Conservation (phyloP, 2,329 filamentous ascomycete species). For the Paraphoma chrysanthemicola region DNA sequence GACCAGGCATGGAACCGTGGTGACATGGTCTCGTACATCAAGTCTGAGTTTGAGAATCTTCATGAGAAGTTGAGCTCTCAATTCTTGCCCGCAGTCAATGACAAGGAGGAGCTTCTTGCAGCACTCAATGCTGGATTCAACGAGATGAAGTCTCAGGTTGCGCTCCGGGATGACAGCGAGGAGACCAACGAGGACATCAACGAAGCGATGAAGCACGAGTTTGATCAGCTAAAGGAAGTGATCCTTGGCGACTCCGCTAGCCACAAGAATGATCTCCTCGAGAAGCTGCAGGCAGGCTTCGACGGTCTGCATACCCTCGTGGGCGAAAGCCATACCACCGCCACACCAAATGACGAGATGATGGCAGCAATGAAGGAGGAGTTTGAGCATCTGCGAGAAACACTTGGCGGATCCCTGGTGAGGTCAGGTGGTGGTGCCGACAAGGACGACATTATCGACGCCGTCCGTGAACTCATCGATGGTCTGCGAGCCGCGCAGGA, state of each 20-base stretch:
- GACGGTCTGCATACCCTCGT: constrained; percentile 57
- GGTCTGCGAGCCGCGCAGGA: constrained; percentile 52
- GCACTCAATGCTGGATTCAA: constrained; percentile 50
- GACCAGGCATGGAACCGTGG: constrained; percentile 50
- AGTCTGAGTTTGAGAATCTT: constrained; percentile 66
- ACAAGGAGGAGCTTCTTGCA: constrained; percentile 49
- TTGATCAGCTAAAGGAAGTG: constrained; percentile 80
- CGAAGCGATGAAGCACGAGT: constrained; percentile 79
- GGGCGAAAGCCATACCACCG: constrained; percentile 37
- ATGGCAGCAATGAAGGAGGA: constrained; percentile 63
- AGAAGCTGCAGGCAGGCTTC: constrained; percentile 62
- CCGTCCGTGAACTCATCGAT: constrained; percentile 61
- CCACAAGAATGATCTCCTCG: constrained; percentile 68
- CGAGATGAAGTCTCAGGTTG: constrained; percentile 51
- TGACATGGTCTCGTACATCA: constrained; percentile 60
- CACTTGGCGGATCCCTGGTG: constrained; percentile 60
- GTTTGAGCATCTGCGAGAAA: constrained; percentile 67
- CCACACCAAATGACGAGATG: constrained; percentile 52
- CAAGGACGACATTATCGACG: constrained; percentile 74
- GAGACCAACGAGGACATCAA: constrained; percentile 58
- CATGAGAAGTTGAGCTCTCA: constrained; percentile 64
- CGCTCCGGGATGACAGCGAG: constrained; percentile 42
- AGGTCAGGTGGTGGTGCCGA: constrained; percentile 55
- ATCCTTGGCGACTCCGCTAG: constrained; percentile 68
- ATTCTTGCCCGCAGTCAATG: constrained; percentile 38